Evolutionary conservation across 495 filamentous ascomycete species (phyloP), one percentile per base, ranked within the genome.

Genomic region (Collariella sp.): DNA sequence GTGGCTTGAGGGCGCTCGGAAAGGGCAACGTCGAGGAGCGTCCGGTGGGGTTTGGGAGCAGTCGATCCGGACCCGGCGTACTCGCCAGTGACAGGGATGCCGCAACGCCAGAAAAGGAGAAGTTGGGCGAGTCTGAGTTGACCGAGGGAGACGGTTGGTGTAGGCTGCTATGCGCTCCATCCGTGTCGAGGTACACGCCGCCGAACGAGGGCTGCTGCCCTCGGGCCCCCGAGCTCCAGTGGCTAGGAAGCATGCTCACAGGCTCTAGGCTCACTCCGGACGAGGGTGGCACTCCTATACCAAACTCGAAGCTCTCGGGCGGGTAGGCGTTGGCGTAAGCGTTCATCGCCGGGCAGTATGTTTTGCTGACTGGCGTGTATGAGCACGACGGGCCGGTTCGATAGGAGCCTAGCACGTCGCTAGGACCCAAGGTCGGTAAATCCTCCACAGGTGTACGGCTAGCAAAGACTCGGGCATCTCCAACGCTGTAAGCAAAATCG

Each of bases 261-360:
- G 67, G 42, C 6, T 74, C 75, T 39, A 59, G 56, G 43, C 49
- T 58, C 20, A 76, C 39, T 7, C 61, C 53, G 12, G 59, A 19
- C 33, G 71, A 71, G 2, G 61, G 46, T 36, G 66, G 18, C 23
- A 64, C 62, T 20, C 59, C 62, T 10, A 75, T 46, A n/a, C 65
- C 54, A 50, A 76, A 78, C 24, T 75, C 72, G 18, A 72, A 67
- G 6, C 62, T 65, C 18, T 75, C 73, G 7, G 51, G n/a, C n/a
- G n/a, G 38, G 56, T 72, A 73, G 0, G 66, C 53, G 7, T 51
- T 42, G 39, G 57, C 58, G 65, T 72, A 72, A 12, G 60, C 56
- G 15, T 67, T 38, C 50, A 70, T 56, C 38, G 57, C 57, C 19
- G 70, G 57, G 55, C 73, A 68, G 52, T 68, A 70, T 1, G 54